These are phyloP conservation scores for Kickxella alabastrina DNA, from an alignment of 192 early-diverging fungal species.

Conservation along the genomic window DNA sequence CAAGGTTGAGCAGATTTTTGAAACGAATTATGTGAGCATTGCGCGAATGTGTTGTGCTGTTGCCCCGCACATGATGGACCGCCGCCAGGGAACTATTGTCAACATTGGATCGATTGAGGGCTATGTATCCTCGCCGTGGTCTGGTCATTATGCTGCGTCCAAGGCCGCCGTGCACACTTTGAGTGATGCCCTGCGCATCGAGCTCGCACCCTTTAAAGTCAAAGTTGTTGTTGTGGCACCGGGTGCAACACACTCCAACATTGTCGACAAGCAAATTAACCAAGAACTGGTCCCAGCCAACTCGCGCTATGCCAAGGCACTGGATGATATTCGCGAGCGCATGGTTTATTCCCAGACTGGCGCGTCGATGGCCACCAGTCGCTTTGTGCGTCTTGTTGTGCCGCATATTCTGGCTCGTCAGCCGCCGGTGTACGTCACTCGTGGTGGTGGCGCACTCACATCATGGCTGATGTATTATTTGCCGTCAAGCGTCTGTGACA, in stretches of 20 bases:
- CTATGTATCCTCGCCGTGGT: constrained; percentile 59
- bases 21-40: constrained; percentile 63
- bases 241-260: constrained; percentile 61
- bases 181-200: constrained; percentile 61
- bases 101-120: constrained; percentile 66
- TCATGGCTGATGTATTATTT: constrained; percentile 51
- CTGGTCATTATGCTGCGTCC: constrained; percentile 51
- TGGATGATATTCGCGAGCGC: constrained; percentile 41
- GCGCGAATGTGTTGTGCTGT: constrained; percentile 52
- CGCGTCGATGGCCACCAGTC: constrained; percentile 49
- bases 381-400: constrained; percentile 59
- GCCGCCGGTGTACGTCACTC: constrained; percentile 56
- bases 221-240: constrained; percentile 58
- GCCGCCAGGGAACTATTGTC: constrained; percentile 52
- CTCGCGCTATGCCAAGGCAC: constrained; percentile 42
- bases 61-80: constrained; percentile 56
- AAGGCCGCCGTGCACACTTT: constrained; percentile 65
- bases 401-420: constrained; percentile 33
- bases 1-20: constrained; percentile 42
- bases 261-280: constrained; percentile 44
- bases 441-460: constrained; percentile 37
- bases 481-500: constrained; percentile 54
- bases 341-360: constrained; percentile 46
- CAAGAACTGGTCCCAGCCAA: constrained; percentile 30
- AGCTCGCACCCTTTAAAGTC: constrained; percentile 61